phyloP scores from a whole-genome alignment of 305 asterid genomes.

The Lippia alba region DNA sequence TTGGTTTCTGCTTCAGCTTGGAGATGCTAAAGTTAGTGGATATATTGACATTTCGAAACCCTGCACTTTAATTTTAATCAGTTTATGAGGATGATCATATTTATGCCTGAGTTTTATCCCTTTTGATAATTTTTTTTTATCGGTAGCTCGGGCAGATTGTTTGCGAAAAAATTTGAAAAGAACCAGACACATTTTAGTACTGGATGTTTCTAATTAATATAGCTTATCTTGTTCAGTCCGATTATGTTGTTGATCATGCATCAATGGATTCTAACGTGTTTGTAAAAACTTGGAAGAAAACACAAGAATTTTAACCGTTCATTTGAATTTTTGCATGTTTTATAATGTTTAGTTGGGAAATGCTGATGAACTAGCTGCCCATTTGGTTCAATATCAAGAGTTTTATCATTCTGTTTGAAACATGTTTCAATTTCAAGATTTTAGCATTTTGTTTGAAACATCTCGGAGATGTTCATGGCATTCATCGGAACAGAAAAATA shows the following conservation, averaged over 20 bases:
- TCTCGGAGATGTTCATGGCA: too few species aligned
- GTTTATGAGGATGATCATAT: conserved; percentile 30
- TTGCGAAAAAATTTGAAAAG: conserved; percentile 30
- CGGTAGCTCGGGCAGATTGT: conserved; percentile 40
- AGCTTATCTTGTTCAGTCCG: conserved; percentile 35
- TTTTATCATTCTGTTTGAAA: too few species aligned
- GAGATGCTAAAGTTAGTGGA: conserved; percentile 65
- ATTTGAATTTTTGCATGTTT: conserved; percentile 8
- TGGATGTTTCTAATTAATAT: conserved; percentile 41
- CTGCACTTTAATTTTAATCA: conserved; percentile 18
- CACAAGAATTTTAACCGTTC: conserved; percentile 24
- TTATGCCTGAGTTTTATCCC: conserved; percentile 42
- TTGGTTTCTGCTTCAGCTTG: conserved; percentile 94
- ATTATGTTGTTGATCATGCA: conserved; percentile 31
- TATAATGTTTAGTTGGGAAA: conserved; percentile 1
- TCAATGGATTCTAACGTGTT: conserved; percentile 32
- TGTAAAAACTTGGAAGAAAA: conserved; percentile 32
- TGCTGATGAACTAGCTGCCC: too few species aligned
- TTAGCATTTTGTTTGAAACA: too few species aligned
- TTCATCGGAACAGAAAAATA: too few species aligned
- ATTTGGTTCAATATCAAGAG: too few species aligned
- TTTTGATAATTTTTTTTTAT: conserved; percentile 30
- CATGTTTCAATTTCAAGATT: too few species aligned
- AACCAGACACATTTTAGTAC: conserved; percentile 47
- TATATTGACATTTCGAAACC: background rate